phyloP scores from a whole-genome alignment of 2,329 filamentous ascomycete genomes.

The Aspergillus transmontanensis region DNA sequence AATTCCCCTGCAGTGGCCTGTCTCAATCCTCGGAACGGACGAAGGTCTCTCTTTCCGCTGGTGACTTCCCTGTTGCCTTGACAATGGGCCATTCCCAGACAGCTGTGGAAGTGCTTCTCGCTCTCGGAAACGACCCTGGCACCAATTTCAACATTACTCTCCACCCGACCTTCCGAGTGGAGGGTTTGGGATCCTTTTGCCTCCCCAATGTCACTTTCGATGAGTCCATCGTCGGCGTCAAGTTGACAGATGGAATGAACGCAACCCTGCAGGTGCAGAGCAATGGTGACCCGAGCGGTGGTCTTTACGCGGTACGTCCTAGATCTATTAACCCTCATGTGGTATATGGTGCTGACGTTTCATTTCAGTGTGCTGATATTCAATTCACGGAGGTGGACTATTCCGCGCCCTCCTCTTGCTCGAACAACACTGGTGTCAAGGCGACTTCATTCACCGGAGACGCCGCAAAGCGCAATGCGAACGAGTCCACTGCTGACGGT shows the following conservation, averaged over 20 bases:
- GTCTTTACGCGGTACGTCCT: conserved; percentile 65
- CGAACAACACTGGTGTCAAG: conserved; percentile 59
- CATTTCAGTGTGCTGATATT: conserved; percentile 69
- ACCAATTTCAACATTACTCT: conserved; percentile 71
- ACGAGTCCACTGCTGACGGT: conserved; percentile 42
- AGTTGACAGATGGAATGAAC: conserved; percentile 61
- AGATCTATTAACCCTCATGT: conserved; percentile 3
- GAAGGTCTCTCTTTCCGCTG: conserved; percentile 51
- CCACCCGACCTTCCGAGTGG: conserved; percentile 61
- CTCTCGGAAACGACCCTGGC: conserved; percentile 54
- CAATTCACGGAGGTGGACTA: conserved; percentile 59
- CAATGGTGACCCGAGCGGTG: conserved; percentile 58
- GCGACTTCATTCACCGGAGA: conserved; percentile 46
- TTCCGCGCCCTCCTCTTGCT: conserved; percentile 54
- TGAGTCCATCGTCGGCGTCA: conserved; percentile 39
- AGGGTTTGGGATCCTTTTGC: conserved; percentile 68
- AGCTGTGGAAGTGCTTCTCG: conserved; percentile 57
- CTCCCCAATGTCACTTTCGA: conserved; percentile 56
- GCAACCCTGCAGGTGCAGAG: conserved; percentile 72
- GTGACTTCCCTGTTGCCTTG: conserved; percentile 53
- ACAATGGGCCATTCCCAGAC: conserved; percentile 56
- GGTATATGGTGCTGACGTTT: neutral
- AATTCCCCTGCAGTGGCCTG: conserved; percentile 56
- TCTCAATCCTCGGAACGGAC: conserved; percentile 50
- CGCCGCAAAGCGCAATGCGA: conserved; percentile 46